A percentile compares a stretch with the other conserved stretches of the same genome.
Conservation (phyloP, 2,329 filamentous ascomycete species). For the Aspergillus luchuensis region DNA sequence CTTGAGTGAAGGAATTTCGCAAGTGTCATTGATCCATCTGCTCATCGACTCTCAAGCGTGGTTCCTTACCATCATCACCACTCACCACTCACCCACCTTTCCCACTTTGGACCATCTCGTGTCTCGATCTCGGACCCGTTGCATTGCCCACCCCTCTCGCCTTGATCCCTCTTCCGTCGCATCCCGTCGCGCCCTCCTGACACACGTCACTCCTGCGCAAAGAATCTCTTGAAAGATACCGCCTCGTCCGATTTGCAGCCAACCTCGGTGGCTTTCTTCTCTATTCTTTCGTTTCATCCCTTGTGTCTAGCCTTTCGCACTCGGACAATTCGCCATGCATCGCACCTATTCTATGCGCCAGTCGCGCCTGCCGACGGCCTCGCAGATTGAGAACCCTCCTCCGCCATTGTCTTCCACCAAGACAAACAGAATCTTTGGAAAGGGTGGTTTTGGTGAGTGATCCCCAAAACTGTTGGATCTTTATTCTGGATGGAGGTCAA, state of each 20-base stretch:
- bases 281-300: constrained; percentile 6
- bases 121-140: constrained; percentile 16
- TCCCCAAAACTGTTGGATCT: not conserved
- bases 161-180: constrained; percentile 28
- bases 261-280: constrained; percentile 5
- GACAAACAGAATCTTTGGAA: constrained; percentile 84
- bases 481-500: not conserved
- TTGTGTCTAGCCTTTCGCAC: not conserved
- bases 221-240: constrained; percentile 21
- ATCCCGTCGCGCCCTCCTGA: constrained; percentile 24
- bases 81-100: too few species aligned
- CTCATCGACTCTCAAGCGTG: constrained; percentile 1
- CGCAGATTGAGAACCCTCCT: constrained; percentile 86
- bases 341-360: constrained; percentile 99
- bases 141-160: constrained; percentile 17
- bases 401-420: constrained; percentile 92
- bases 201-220: constrained; percentile 41
- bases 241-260: constrained; percentile 12
- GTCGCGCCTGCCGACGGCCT: constrained; percentile 91
- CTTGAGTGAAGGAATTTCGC: not conserved
- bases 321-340: constrained; percentile 67
- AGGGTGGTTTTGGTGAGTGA: constrained; percentile 76
- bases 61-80: constrained; percentile 1
- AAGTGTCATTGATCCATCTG: constrained; percentile 12
- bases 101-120: not conserved